phyloP scores from a whole-genome alignment of 78 protist genomes.

The Dictyostelium intermedium region DNA sequence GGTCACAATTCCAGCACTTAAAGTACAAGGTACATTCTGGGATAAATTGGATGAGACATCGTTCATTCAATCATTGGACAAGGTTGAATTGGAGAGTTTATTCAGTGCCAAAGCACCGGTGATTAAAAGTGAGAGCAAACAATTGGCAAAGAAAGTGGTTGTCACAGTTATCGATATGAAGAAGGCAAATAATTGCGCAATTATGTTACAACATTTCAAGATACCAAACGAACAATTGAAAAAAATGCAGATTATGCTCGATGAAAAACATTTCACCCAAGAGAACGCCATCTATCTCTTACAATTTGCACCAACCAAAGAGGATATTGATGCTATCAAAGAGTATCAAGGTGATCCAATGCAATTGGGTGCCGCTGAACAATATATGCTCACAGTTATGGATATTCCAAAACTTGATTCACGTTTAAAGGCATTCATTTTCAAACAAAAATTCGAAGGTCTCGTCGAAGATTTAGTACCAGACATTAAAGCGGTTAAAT shows the following conservation, averaged over 20 bases:
- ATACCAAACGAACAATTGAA: constrained; percentile 15
- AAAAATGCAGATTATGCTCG: background rate
- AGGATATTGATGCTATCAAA: constrained; percentile 44
- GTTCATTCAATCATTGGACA: constrained; percentile 25
- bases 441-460: constrained; percentile 8
- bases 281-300: background rate
- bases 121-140: background rate
- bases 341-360: constrained; percentile 48
- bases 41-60: constrained; percentile 33
- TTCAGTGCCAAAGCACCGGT: constrained; percentile 44
- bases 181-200: constrained; percentile 67
- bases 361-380: constrained; percentile 48
- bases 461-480: constrained; percentile 43
- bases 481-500: constrained; percentile 30
- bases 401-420: constrained; percentile 43
- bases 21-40: constrained; percentile 66
- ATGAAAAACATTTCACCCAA: constrained; percentile 12
- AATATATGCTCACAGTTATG: constrained; percentile 40
- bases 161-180: constrained; percentile 50
- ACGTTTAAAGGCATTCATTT: constrained; percentile 10
- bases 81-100: constrained; percentile 18
- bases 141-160: background rate
- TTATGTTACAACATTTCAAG: constrained; percentile 66
- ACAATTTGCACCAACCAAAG: constrained; percentile 61
- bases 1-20: constrained; percentile 57